A percentile compares a stretch with the other conserved stretches of the same genome.
Evolutionary conservation across 345 rosid genomes (phyloP).

Genomic region (Citrus cavaleriei): DNA sequence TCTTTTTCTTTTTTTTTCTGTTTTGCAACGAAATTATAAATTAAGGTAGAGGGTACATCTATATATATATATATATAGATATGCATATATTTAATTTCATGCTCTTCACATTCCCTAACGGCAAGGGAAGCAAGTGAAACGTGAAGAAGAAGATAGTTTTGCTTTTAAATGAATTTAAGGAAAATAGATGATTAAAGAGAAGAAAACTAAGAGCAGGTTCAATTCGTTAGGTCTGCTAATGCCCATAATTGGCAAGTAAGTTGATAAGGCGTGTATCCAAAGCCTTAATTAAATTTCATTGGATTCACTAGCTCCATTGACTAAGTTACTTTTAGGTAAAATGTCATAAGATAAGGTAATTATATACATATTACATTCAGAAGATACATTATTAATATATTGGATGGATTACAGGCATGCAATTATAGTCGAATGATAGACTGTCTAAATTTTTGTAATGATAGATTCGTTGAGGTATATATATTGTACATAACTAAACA

Average conservation of each 20-base stretch:
- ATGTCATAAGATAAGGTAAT: not conserved
- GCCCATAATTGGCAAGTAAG: not conserved
- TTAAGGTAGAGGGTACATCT: not conserved
- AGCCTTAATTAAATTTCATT: not conserved
- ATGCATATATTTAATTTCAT: constrained; percentile 13
- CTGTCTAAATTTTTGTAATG: no score
- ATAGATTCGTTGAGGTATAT: no score
- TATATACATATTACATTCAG: no score
- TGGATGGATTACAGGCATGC: no score
- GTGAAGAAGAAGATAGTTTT: constrained; percentile 28
- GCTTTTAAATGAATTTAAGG: constrained; percentile 8
- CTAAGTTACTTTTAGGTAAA: not conserved
- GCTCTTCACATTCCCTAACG: constrained; percentile 29
- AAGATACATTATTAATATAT: no score
- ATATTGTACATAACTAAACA: no score
- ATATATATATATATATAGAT: no score
- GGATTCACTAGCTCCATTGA: not conserved
- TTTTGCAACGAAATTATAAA: not conserved
- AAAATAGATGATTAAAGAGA: constrained; percentile 14
- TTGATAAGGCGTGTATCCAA: not conserved
- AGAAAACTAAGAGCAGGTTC: constrained; percentile 1
- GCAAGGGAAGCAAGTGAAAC: constrained; percentile 31
- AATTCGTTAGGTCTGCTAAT: not conserved
- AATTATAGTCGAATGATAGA: no score
- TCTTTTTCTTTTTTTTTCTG: no score